These are phyloP conservation scores for Phoma herbarum DNA, from an alignment of 2,329 filamentous ascomycete species.

Conservation along the genomic window DNA sequence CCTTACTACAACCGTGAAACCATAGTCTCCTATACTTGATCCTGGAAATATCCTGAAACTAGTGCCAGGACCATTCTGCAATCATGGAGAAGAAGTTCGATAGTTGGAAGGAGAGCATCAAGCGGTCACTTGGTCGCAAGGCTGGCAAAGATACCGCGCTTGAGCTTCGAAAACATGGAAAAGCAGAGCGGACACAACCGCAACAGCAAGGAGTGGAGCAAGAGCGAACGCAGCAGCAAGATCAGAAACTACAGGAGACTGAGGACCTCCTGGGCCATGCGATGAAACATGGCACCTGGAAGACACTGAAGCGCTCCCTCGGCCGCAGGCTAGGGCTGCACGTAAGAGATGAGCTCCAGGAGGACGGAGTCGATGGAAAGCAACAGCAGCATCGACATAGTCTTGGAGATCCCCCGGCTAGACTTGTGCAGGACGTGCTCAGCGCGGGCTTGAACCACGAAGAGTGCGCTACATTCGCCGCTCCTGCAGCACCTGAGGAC, in stretches of 20 bases:
- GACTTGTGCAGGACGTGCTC: no score
- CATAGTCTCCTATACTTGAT: neutral
- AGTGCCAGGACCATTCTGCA: no score
- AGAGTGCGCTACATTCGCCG: neutral
- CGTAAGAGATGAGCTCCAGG: neutral
- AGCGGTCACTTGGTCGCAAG: neutral
- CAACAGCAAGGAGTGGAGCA: neutral
- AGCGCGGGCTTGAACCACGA: neutral
- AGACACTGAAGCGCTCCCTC: neutral
- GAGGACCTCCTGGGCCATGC: neutral
- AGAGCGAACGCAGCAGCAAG: neutral
- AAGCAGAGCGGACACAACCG: neutral
- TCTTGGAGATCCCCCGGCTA: no score
- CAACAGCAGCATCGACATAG: neutral
- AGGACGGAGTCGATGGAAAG: neutral
- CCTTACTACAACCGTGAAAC: neutral
- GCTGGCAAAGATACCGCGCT: neutral
- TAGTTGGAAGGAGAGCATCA: neutral
- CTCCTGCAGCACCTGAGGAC: neutral
- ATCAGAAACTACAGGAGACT: neutral
- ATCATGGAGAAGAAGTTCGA: constrained; percentile 1
- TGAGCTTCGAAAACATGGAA: neutral
- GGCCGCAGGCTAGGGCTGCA: neutral
- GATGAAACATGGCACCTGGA: neutral
- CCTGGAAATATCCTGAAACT: neutral